These are phyloP conservation scores for Nakazawaea wyomingensis DNA, from an alignment of 805 yeast genomes.

Conservation along the genomic window DNA sequence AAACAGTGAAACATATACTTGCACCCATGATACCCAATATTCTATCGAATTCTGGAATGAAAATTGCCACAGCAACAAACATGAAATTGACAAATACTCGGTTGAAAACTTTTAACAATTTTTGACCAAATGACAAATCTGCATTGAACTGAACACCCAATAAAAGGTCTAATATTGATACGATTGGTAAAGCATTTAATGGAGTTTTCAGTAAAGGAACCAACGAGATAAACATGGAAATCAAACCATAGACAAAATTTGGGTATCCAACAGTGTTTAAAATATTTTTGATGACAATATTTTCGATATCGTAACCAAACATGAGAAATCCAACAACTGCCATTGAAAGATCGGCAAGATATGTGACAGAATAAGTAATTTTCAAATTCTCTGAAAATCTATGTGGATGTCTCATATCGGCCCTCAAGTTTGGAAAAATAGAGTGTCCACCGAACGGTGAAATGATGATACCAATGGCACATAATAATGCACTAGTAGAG, in stretches of 20 bases:
- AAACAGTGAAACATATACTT: conserved; percentile 72
- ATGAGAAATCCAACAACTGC: conserved; percentile 67
- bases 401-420: conserved; percentile 69
- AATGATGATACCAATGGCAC: conserved; percentile 59
- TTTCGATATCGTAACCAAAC: conserved; percentile 68
- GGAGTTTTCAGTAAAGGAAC: conserved; percentile 88
- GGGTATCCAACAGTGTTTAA: conserved; percentile 68
- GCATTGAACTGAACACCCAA: conserved; percentile 20
- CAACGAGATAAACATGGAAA: conserved; percentile 66
- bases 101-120: conserved; percentile 21
- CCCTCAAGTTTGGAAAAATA: conserved; percentile 69
- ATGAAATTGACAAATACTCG: conserved; percentile 51
- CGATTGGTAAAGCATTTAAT: conserved; percentile 78
- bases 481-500: conserved; percentile 31
- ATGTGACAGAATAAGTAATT: conserved; percentile 53
- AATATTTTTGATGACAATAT: conserved; percentile 75
- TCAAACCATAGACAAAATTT: conserved; percentile 43
- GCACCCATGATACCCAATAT: conserved; percentile 83
- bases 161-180: conserved; percentile 61
- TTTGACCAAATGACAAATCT: conserved; percentile 6
- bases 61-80: conserved; percentile 61
- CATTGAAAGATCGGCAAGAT: conserved; percentile 53
- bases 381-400: conserved; percentile 50
- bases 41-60: conserved; percentile 80
- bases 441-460: conserved; percentile 88